Conservation (phyloP, 2,329 filamentous ascomycete species). For the Phyllosticta citrichinensis region DNA sequence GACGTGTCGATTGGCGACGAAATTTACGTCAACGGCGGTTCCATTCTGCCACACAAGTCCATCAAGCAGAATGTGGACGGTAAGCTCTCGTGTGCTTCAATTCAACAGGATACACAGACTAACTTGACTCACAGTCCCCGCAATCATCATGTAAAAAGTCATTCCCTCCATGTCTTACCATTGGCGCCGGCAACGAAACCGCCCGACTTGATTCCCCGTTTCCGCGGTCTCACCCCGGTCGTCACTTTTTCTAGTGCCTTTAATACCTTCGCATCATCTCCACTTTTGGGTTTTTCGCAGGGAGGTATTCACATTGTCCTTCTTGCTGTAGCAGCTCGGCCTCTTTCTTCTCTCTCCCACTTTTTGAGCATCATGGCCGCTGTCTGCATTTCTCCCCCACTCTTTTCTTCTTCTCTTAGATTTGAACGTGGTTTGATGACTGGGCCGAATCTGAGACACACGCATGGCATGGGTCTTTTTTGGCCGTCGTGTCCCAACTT, state of each 20-base stretch:
- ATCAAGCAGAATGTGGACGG: slow-evolving; percentile 94
- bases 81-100: slow-evolving; percentile 17
- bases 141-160: slow-evolving; percentile 38
- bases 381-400: not conserved
- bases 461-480: not conserved
- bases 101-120: slow-evolving; percentile 9
- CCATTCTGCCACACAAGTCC: slow-evolving; percentile 92
- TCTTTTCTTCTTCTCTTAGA: not conserved
- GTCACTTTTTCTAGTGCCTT: not conserved
- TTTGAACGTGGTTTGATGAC: not conserved
- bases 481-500: too few species aligned
- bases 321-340: not conserved
- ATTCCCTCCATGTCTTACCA: not conserved
- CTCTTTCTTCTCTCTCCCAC: not conserved
- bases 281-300: not conserved
- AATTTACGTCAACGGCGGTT: slow-evolving; percentile 96
- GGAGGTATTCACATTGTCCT: not conserved
- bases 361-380: not conserved
- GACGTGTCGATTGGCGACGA: slow-evolving; percentile 97
- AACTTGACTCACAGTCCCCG: slow-evolving; percentile 25
- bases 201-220: not conserved
- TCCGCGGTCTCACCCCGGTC: not conserved
- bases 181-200: not conserved
- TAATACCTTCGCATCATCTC: not conserved
- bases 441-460: not conserved